These are phyloP conservation scores for Sporothrix phasma DNA, from an alignment of 2,329 filamentous ascomycete species.

Conservation along the genomic window DNA sequence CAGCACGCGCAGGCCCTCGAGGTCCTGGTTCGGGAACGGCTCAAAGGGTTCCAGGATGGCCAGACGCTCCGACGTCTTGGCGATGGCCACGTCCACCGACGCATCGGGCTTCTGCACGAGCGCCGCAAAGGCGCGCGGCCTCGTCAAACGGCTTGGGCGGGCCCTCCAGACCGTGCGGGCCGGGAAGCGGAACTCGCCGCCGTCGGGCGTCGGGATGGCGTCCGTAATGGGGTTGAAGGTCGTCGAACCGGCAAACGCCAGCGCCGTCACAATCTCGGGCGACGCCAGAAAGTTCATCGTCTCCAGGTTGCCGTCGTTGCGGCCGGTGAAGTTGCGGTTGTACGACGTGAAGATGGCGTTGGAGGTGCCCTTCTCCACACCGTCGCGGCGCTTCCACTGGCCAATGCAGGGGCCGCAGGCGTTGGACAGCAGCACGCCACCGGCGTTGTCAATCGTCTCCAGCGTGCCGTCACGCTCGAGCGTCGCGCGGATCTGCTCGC, in stretches of 20 bases:
- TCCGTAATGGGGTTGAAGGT: slow-evolving; percentile 96
- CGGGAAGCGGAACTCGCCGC: slow-evolving; percentile 74
- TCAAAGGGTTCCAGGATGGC: slow-evolving; percentile 85
- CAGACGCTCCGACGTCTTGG: slow-evolving; percentile 79
- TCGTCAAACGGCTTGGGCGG: slow-evolving; percentile 59
- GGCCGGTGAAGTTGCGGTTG: slow-evolving; percentile 95
- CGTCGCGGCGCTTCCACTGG: slow-evolving; percentile 89
- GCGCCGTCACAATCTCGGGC: slow-evolving; percentile 91
- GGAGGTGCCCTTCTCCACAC: slow-evolving; percentile 67
- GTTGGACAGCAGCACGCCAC: slow-evolving; percentile 84
- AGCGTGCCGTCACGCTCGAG: slow-evolving; percentile 83
- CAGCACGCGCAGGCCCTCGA: slow-evolving; percentile 70
- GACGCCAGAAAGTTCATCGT: slow-evolving; percentile 99
- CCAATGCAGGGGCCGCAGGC: slow-evolving; percentile 92
- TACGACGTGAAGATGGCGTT: slow-evolving; percentile 97
- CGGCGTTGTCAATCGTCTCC: slow-evolving; percentile 73
- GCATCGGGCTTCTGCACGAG: slow-evolving; percentile 63
- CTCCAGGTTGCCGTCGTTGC: slow-evolving; percentile 90
- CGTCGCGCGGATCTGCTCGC: slow-evolving; percentile 92
- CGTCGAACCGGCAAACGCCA: slow-evolving; percentile 84
- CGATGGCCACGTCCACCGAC: slow-evolving; percentile 62
- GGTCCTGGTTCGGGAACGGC: slow-evolving; percentile 67
- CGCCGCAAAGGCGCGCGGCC: slow-evolving; percentile 63
- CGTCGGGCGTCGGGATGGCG: slow-evolving; percentile 66
- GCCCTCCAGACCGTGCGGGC: slow-evolving; percentile 63